A percentile compares a stretch with the other conserved stretches of the same genome.
phyloP scores from a whole-genome alignment of 2,329 filamentous ascomycete genomes.

The Didymella keratinophila region DNA sequence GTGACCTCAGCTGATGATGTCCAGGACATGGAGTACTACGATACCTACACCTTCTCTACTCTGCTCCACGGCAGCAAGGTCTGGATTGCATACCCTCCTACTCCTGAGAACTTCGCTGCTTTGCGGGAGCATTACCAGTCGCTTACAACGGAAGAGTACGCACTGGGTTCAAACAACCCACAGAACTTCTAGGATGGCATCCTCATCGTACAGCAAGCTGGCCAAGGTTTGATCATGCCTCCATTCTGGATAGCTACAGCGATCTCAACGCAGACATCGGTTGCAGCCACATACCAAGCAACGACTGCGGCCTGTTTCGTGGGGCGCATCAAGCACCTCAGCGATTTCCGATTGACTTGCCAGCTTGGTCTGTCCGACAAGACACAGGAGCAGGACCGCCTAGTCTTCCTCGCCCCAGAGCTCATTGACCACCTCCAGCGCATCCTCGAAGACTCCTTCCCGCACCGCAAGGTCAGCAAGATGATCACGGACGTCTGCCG shows the following conservation, averaged over 20 bases:
- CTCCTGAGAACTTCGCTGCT: conserved; percentile 2
- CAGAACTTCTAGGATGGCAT: conserved; percentile 19
- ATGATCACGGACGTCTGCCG: conserved; percentile 11
- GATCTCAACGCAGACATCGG: conserved; percentile 12
- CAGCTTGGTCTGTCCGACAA: conserved; percentile 3
- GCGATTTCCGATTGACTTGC: conserved; percentile 6
- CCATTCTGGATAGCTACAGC: conserved; percentile 20
- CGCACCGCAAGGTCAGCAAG: conserved; percentile 7
- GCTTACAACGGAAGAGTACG: neutral
- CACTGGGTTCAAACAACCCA: neutral
- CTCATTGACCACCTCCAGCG: conserved; percentile 7
- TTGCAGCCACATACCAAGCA: conserved; percentile 15
- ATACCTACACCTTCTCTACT: conserved; percentile 15
- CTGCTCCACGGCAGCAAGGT: conserved; percentile 23
- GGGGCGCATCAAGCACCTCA: conserved; percentile 11
- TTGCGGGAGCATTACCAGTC: conserved; percentile 1
- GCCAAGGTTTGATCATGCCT: conserved; percentile 19
- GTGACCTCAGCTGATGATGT: conserved; percentile 19
- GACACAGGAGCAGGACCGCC: conserved; percentile 1
- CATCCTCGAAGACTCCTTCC: conserved; percentile 9
- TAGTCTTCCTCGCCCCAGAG: conserved; percentile 9
- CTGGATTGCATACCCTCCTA: conserved; percentile 20
- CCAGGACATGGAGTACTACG: conserved; percentile 20
- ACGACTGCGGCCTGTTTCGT: conserved; percentile 13
- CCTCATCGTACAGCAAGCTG: conserved; percentile 23